A percentile compares a stretch with the other conserved stretches of the same genome.
phyloP scores from a whole-genome alignment of 148 eudicot genomes.

The Vaccinium vitisidaea region DNA sequence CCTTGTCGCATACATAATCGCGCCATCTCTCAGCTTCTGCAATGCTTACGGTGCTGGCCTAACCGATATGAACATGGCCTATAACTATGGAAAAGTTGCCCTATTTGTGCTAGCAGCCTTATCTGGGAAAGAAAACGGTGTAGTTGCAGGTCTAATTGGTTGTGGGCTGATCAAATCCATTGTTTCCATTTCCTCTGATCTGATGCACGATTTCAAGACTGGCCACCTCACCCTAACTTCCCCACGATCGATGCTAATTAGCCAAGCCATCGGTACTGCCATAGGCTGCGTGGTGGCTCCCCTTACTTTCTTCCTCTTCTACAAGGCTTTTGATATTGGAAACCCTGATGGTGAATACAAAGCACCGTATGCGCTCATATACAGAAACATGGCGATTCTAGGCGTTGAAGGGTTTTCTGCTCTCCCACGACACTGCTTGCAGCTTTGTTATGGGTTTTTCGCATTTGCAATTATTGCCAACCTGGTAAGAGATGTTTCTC shows the following conservation, averaged over 20 bases:
- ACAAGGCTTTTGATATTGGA: conserved; percentile 77
- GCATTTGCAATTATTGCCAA: conserved; percentile 62
- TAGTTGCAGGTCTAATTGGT: conserved; percentile 82
- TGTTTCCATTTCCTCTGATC: conserved; percentile 68
- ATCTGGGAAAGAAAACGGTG: conserved; percentile 55
- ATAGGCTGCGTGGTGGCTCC: conserved; percentile 86
- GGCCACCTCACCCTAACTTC: conserved; percentile 83
- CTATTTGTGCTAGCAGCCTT: conserved; percentile 71
- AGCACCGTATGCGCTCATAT: conserved; percentile 82
- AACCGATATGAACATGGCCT: conserved; percentile 93
- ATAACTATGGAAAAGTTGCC: conserved; percentile 89
- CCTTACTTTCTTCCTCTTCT: conserved; percentile 64
- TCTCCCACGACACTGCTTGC: conserved; percentile 77
- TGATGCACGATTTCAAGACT: conserved; percentile 89
- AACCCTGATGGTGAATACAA: conserved; percentile 74
- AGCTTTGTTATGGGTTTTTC: conserved; percentile 70
- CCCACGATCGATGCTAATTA: conserved; percentile 77
- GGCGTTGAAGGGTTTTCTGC: conserved; percentile 90
- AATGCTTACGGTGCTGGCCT: conserved; percentile 93
- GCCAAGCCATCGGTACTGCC: conserved; percentile 85
- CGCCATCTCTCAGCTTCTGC: conserved; percentile 85
- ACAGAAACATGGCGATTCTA: conserved; percentile 84
- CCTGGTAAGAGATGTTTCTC: conserved; percentile 49
- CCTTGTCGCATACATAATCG: conserved; percentile 59
- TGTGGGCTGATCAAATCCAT: conserved; percentile 85